Evolutionary conservation across 2,329 filamentous ascomycete species (phyloP).

Genomic region (Penicillium sp.): DNA sequence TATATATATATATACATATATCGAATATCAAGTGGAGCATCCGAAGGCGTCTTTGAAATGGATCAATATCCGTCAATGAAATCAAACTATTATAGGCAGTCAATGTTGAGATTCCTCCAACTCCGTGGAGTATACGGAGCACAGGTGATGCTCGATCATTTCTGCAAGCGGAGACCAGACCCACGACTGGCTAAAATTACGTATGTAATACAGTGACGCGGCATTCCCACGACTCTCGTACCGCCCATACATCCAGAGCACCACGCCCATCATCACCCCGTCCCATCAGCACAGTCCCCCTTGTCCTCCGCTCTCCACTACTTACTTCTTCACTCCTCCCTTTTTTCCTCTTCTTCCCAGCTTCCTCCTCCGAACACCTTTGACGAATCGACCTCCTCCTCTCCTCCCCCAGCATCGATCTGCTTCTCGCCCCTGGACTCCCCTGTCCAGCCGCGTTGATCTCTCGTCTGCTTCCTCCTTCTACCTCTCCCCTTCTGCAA

Average conservation of each 20-base stretch:
- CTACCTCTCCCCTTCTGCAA: slow-evolving; percentile 4
- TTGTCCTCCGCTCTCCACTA: slow-evolving; percentile 7
- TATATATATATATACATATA: background rate
- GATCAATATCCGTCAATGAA: too few species aligned
- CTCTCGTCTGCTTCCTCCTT: slow-evolving; percentile 9
- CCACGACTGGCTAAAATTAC: too few species aligned
- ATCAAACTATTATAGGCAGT: too few species aligned
- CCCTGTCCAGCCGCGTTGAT: slow-evolving; percentile 31
- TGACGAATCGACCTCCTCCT: slow-evolving; percentile 12
- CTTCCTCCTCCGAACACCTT: slow-evolving; percentile 12
- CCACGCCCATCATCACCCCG: background rate
- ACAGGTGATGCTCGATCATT: too few species aligned
- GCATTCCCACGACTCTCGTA: slow-evolving; percentile 4
- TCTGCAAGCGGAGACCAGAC: too few species aligned
- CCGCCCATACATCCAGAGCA: background rate
- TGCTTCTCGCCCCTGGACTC: slow-evolving; percentile 28
- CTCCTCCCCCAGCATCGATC: slow-evolving; percentile 12
- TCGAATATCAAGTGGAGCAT: background rate
- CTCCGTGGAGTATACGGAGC: too few species aligned
- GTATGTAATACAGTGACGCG: slow-evolving; percentile 14
- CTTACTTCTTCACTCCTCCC: slow-evolving; percentile 20
- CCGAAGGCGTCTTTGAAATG: background rate
- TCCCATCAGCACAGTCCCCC: background rate
- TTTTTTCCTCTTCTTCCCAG: slow-evolving; percentile 18
- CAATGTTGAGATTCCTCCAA: too few species aligned